Evolutionary conservation across 306 rosid genomes (phyloP), one percentile per base, ranked within the genome.

Genomic region (Vachellia collinsii): DNA sequence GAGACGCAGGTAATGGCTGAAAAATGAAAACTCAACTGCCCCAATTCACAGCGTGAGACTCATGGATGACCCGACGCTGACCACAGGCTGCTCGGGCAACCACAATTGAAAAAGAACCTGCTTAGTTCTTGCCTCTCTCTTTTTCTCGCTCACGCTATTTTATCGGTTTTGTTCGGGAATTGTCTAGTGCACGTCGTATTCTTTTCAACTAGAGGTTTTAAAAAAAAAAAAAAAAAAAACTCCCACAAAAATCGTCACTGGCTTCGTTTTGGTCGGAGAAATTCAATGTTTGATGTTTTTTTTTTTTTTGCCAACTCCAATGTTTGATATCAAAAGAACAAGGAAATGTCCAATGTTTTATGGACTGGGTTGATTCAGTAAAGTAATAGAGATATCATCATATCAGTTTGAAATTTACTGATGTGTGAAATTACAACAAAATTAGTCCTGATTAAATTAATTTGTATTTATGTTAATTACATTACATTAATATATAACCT

Each of bases 201-300:
- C 67, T 12, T 70, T 43, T 70, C 63, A n/a, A 22, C 8, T 59
- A 22, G 63, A 48, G 10, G 19, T 7, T 53, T n/a, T n/a, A n/a
- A n/a, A n/a, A n/a, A n/a, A n/a, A n/a, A n/a, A n/a, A n/a, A n/a
- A n/a, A n/a, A n/a, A n/a, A n/a, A n/a, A n/a, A n/a, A n/a, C n/a
- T n/a, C n/a, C n/a, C n/a, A n/a, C n/a, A n/a, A 85, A 76, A 76
- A 83, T 83, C 72, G 72, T 76, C 81, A 65, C 76, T 80, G 85
- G 71, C 77, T 74, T 69, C 67, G 16, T 64, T 81, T 75, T 34
- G 80, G 70, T 42, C 73, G 77, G 80, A 38, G 50, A 79, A 79
- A 79, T 73, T 86, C 70, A 80, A 79, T 86, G 83, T 81, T 78
- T 78, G 51, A 70, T 83, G 78, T 78, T 61, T 29, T 29, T 29